These are phyloP conservation scores for Symbiodinium pilosum DNA, from an alignment of 73 alveolate species.

Conservation along the genomic window DNA sequence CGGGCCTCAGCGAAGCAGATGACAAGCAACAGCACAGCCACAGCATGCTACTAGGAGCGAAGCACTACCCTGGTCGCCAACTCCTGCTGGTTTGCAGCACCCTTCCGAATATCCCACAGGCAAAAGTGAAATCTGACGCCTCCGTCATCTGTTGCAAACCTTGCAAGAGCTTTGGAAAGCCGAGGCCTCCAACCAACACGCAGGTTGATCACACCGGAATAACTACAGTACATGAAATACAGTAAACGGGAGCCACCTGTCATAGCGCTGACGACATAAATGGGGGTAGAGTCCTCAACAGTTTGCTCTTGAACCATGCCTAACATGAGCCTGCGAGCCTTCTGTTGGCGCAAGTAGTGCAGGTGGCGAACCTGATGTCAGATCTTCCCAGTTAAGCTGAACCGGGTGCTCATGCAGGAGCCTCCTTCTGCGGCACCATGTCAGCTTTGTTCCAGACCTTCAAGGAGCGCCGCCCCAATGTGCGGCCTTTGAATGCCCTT, in stretches of 20 bases:
- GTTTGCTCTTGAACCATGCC: neutral
- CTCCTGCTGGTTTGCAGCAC: neutral
- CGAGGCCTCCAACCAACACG: neutral
- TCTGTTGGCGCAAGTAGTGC: conserved; percentile 12
- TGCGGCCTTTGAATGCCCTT: neutral
- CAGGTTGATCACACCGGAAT: no score
- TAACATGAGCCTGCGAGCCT: neutral
- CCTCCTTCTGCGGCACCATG: conserved; percentile 48
- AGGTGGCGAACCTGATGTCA: conserved; percentile 24
- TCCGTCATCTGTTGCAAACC: no score
- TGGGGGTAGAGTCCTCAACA: conserved; percentile 14
- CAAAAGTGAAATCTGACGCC: no score
- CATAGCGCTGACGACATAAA: conserved; percentile 27
- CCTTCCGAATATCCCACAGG: neutral
- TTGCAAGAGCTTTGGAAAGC: neutral
- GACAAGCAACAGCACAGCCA: neutral
- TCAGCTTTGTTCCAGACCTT: conserved; percentile 77
- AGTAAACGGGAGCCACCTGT: no score
- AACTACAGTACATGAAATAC: no score
- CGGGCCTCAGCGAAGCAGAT: neutral
- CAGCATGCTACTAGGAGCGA: neutral
- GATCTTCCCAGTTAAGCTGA: no score
- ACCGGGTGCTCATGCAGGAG: no score
- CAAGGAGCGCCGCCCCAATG: no score
- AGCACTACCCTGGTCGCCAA: neutral